Percentiles rank a stretch among this genome's conserved stretches.
phyloP scores from a whole-genome alignment of 2,329 filamentous ascomycete species.

The Nemania diffusa region DNA sequence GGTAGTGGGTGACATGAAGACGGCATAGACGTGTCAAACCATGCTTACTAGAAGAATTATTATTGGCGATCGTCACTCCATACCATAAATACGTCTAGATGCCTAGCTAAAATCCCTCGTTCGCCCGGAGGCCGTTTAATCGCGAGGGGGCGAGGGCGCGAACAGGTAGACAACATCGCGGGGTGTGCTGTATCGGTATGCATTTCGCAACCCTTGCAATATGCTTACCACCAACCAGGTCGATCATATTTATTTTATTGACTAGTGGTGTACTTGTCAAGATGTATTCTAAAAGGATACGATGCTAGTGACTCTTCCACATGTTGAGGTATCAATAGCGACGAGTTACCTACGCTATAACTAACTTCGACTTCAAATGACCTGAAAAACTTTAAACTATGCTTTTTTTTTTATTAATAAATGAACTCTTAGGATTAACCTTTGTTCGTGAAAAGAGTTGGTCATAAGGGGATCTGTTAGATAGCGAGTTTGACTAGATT shows the following conservation, averaged over 20 bases:
- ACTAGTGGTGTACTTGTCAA: background rate
- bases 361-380: no score
- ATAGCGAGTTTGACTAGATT: no score
- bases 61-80: background rate
- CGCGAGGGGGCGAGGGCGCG: conserved; percentile 25
- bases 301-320: background rate
- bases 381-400: no score
- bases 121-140: background rate
- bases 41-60: background rate
- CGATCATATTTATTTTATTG: background rate
- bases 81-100: background rate
- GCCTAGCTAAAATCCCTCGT: background rate
- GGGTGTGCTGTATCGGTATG: background rate
- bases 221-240: background rate
- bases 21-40: background rate
- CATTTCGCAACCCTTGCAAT: background rate
- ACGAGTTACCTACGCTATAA: background rate
- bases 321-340: background rate
- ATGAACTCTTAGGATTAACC: no score
- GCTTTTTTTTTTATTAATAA: no score
- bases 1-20: background rate
- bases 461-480: background rate
- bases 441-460: background rate
- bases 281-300: background rate
- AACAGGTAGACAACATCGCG: background rate